These are phyloP conservation scores for Trichoderma harzianum DNA, from an alignment of 2,329 filamentous ascomycete genomes.

Conservation along the genomic window DNA sequence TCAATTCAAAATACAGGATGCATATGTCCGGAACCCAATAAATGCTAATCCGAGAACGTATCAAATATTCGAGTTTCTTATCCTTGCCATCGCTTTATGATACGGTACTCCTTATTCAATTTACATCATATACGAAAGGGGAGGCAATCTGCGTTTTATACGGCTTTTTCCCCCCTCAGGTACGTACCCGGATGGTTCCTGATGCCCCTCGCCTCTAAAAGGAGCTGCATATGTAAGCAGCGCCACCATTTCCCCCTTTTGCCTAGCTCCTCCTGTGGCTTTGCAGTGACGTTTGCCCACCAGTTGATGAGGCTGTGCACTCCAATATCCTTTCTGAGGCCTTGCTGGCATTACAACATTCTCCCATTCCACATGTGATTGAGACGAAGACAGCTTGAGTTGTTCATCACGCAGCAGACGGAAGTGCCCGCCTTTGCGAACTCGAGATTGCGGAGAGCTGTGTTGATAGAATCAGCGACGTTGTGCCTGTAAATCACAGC, in stretches of 20 bases:
- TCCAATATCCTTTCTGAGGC: conserved; percentile 8
- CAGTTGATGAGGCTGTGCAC: conserved; percentile 15
- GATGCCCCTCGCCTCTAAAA: background rate
- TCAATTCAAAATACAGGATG: background rate
- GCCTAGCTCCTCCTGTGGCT: conserved; percentile 4
- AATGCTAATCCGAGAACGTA: background rate
- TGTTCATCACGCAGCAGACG: background rate
- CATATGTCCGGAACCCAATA: background rate
- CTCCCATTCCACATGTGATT: conserved; percentile 17
- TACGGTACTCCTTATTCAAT: background rate
- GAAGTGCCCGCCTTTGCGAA: background rate
- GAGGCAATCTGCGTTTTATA: background rate
- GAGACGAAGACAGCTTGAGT: conserved; percentile 6
- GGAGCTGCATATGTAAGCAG: background rate
- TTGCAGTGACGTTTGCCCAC: conserved; percentile 14
- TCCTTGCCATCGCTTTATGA: background rate
- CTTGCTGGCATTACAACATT: conserved; percentile 18
- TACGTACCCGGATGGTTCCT: background rate
- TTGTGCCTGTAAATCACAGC: background rate
- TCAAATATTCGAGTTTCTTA: background rate
- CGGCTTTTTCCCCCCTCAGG: background rate
- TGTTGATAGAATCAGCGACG: background rate
- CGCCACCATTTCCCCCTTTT: conserved; percentile 14
- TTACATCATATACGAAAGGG: background rate
- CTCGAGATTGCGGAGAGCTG: background rate